Percentiles rank a stretch among this genome's conserved stretches.
Conservation (phyloP, 208 protist genomes). For the Crithidia fasciculata region DNA sequence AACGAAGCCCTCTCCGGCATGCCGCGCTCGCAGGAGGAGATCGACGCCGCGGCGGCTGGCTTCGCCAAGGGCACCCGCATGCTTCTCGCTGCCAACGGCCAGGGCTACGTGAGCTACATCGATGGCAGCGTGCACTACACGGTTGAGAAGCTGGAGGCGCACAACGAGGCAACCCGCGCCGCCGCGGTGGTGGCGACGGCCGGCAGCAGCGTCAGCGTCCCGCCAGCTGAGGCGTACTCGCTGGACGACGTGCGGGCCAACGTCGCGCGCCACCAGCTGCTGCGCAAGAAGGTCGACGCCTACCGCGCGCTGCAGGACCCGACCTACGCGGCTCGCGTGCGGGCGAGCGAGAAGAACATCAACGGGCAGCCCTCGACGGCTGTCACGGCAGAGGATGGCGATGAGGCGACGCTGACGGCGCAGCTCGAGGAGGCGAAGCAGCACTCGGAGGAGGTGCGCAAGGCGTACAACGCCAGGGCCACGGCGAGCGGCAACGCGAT, state of each 20-base stretch:
- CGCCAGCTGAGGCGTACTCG: slow-evolving; percentile 47
- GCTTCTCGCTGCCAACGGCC: slow-evolving; percentile 31
- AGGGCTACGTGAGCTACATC: slow-evolving; percentile 71
- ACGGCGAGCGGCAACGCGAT: slow-evolving; percentile 27
- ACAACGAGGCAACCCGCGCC: slow-evolving; percentile 52
- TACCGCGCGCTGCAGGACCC: slow-evolving; percentile 44
- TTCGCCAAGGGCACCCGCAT: slow-evolving; percentile 46
- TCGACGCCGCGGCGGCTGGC: slow-evolving; percentile 29
- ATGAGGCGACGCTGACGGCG: slow-evolving; percentile 30
- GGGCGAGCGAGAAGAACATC: slow-evolving; percentile 46
- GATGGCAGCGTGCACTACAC: slow-evolving; percentile 63
- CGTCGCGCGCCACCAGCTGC: slow-evolving; percentile 29
- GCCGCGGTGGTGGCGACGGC: slow-evolving; percentile 32
- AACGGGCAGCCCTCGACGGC: slow-evolving; percentile 27
- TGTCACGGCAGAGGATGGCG: slow-evolving; percentile 41
- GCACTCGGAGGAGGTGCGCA: slow-evolving; percentile 25
- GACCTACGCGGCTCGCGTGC: slow-evolving; percentile 56
- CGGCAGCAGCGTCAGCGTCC: slow-evolving; percentile 39
- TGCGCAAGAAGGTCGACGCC: slow-evolving; percentile 70
- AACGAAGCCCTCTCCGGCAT: slow-evolving; percentile 33
- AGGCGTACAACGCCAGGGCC: slow-evolving; percentile 59
- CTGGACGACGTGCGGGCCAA: slow-evolving; percentile 33
- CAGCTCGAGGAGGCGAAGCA: slow-evolving; percentile 41
- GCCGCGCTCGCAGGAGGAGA: slow-evolving; percentile 42
- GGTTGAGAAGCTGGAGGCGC: slow-evolving; percentile 30